Conservation (phyloP, 2,329 filamentous ascomycete genomes). For the Aspergillus ustus region DNA sequence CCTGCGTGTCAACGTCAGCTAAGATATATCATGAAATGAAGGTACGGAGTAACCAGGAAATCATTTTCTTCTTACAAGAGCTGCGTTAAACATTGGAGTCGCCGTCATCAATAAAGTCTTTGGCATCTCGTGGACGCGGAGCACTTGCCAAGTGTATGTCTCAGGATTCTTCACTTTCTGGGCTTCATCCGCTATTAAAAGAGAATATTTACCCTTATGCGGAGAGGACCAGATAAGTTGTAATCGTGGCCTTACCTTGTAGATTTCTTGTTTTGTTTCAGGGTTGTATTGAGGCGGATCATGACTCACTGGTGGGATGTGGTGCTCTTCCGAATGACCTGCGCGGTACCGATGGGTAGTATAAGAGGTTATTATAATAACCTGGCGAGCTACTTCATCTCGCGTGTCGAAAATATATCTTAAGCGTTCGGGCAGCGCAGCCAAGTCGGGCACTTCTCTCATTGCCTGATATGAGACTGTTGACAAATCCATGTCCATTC, state of each 20-base stretch:
- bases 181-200: conserved; percentile 1
- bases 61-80: neutral
- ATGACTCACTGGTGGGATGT: neutral
- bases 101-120: neutral
- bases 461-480: neutral
- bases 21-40: neutral
- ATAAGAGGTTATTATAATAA: neutral
- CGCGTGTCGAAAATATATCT: neutral
- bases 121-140: neutral
- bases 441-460: neutral
- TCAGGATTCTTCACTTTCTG: neutral
- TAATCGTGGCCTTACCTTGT: neutral
- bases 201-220: neutral
- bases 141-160: neutral
- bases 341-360: neutral
- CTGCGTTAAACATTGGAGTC: conserved; percentile 1
- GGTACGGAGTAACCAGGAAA: neutral
- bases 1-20: neutral
- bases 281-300: neutral
- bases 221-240: neutral
- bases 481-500: neutral
- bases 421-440: neutral
- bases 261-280: neutral
- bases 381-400: neutral
- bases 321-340: neutral